Conservation (phyloP, 805 yeast genomes). For the Yamadazyma insecticola region DNA sequence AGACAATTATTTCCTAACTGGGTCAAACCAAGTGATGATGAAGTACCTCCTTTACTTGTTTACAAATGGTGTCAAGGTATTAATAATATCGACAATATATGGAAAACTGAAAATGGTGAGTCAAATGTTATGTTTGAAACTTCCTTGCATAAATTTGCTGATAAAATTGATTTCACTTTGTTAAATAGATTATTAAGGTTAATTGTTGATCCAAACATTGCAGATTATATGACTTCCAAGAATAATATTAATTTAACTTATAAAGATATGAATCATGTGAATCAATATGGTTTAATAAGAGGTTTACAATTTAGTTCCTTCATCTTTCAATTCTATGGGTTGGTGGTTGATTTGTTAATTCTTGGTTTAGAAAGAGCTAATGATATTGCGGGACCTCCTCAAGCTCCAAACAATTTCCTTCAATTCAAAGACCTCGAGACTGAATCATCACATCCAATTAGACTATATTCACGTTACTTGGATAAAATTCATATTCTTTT, state of each 20-base stretch:
- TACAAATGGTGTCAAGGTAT: conserved; percentile 94
- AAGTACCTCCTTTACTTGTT: conserved; percentile 85
- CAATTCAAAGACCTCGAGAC: conserved; percentile 57
- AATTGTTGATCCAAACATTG: conserved; percentile 83
- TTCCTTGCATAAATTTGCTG: conserved; percentile 62
- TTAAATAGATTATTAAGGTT: conserved; percentile 76
- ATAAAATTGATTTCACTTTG: conserved; percentile 83
- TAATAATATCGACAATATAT: conserved; percentile 69
- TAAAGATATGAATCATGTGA: conserved; percentile 93
- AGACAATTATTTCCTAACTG: conserved; percentile 88
- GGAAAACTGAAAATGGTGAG: conserved; percentile 75
- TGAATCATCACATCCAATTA: conserved; percentile 70
- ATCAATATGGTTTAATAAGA: conserved; percentile 80
- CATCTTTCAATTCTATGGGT: conserved; percentile 84
- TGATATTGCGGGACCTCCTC: conserved; percentile 78
- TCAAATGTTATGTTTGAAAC: conserved; percentile 84
- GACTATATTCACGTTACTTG: conserved; percentile 75
- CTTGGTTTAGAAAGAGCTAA: conserved; percentile 84
- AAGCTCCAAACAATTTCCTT: conserved; percentile 69
- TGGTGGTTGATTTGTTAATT: conserved; percentile 74
- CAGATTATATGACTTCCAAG: conserved; percentile 91
- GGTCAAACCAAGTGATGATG: conserved; percentile 93
- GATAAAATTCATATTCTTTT: conserved; percentile 80
- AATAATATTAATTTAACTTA: conserved; percentile 77
- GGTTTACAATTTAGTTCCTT: conserved; percentile 91